phyloP scores from a whole-genome alignment of 805 yeast genomes.

The Metschnikowia lachancei region DNA sequence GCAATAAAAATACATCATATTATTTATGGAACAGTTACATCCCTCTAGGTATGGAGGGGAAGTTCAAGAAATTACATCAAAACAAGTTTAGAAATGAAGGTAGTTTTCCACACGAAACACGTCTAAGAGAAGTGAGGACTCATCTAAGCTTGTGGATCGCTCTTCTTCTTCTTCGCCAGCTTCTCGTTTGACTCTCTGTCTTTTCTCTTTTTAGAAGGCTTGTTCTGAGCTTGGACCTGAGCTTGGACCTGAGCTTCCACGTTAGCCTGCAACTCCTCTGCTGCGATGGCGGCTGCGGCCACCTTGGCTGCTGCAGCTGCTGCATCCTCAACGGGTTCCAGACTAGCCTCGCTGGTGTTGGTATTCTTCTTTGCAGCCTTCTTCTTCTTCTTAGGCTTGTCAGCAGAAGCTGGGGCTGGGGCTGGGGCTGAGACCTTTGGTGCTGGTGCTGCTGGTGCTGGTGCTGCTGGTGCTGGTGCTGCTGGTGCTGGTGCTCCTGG shows the following conservation, averaged over 20 bases:
- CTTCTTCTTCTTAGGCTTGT: conserved; percentile 17
- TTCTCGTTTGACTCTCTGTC: conserved; percentile 18
- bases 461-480: too few relatives aligned
- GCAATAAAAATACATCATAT: conserved; percentile 10
- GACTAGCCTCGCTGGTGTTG: conserved; percentile 2
- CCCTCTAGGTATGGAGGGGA: not conserved
- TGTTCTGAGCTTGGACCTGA: conserved; percentile 3
- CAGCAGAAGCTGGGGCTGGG: not conserved
- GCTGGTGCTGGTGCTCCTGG: too few relatives aligned
- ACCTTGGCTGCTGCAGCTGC: conserved; percentile 10
- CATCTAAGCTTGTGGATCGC: conserved; percentile 10
- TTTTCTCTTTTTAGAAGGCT: conserved; percentile 20
- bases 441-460: too few relatives aligned
- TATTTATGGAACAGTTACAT: conserved; percentile 8
- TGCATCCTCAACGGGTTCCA: not conserved
- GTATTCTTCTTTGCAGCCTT: conserved; percentile 13
- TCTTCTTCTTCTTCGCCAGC: conserved; percentile 19
- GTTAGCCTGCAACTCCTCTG: conserved; percentile 1
- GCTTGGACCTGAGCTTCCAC: conserved; percentile 10
- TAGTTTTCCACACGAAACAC: not conserved
- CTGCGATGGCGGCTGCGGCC: conserved; percentile 7
- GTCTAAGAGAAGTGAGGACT: not conserved
- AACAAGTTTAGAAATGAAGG: conserved; percentile 15
- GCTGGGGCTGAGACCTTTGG: too few relatives aligned
- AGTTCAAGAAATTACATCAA: conserved; percentile 13